Evolutionary conservation across 257 asterid genomes (phyloP).

Genomic region (Lycium ferocissimum): DNA sequence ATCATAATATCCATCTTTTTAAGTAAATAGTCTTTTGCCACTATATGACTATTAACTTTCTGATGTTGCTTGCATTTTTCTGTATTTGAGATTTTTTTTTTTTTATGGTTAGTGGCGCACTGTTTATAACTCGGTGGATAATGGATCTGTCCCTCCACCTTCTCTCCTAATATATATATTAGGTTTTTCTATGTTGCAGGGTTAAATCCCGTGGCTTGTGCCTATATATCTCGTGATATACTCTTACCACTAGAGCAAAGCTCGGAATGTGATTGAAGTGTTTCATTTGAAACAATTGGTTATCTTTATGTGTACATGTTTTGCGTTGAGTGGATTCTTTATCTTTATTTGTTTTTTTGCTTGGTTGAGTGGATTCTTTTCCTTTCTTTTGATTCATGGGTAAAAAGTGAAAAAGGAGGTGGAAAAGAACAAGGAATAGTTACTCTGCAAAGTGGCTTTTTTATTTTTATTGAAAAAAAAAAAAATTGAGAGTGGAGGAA

Average conservation of each 20-base stretch:
- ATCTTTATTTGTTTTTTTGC: no score
- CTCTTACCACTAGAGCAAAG: background rate
- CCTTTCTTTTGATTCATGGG: no score
- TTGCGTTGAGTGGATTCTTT: no score
- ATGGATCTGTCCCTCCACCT: background rate
- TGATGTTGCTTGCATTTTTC: background rate
- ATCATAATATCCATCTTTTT: background rate
- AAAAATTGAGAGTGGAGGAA: background rate
- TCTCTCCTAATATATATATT: background rate
- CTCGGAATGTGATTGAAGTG: no score
- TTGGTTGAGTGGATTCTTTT: no score
- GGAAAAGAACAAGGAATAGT: background rate
- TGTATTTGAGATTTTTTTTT: background rate
- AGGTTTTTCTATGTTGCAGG: background rate
- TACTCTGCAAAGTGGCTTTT: background rate
- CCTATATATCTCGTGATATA: background rate
- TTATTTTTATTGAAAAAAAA: no score
- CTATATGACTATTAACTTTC: background rate
- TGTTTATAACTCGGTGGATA: background rate
- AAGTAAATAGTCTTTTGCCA: background rate
- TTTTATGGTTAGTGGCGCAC: background rate
- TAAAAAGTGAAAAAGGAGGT: background rate
- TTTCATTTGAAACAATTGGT: no score
- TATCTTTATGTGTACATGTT: no score
- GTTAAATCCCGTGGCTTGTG: background rate